Conservation (phyloP, 768 basidiomycete genomes). For the Rhodosporidiobolus sp. region DNA sequence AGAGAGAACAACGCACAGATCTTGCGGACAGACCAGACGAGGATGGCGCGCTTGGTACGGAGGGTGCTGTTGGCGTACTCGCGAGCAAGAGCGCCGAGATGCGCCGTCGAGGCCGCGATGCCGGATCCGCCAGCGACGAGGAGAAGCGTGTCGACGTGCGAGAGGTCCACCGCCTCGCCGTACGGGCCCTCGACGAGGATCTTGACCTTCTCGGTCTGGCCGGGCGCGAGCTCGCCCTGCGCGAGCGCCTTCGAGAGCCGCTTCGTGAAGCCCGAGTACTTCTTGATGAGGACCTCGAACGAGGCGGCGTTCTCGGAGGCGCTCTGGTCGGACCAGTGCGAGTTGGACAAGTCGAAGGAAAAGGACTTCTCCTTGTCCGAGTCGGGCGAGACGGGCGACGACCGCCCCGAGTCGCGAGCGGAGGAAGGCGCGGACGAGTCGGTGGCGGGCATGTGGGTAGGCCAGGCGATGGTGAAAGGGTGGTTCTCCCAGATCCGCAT, state of each 20-base stretch:
- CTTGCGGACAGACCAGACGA: conserved; percentile 7
- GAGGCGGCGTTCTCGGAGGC: neutral
- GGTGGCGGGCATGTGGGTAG: neutral
- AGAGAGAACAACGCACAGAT: neutral
- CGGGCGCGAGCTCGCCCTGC: neutral
- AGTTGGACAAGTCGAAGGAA: neutral
- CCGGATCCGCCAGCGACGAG: conserved; percentile 16
- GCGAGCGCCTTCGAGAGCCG: neutral
- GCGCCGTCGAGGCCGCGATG: conserved; percentile 1
- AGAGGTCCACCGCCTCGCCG: neutral
- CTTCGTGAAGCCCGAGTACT: conserved; percentile 4
- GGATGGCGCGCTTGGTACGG: neutral
- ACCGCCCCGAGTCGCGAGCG: neutral
- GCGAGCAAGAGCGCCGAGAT: neutral
- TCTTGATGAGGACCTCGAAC: conserved; percentile 14
- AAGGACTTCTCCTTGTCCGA: neutral
- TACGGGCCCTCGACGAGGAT: conserved; percentile 17
- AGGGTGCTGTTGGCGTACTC: neutral
- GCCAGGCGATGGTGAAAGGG: conserved; percentile 20
- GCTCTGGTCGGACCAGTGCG: neutral
- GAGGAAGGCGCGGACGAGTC: neutral
- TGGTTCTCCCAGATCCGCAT: neutral
- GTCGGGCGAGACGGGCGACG: neutral
- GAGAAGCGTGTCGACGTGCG: neutral
- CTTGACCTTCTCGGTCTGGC: neutral